Conservation (phyloP, 2,329 filamentous ascomycete genomes). For the Colletotrichum gloeosporioides region DNA sequence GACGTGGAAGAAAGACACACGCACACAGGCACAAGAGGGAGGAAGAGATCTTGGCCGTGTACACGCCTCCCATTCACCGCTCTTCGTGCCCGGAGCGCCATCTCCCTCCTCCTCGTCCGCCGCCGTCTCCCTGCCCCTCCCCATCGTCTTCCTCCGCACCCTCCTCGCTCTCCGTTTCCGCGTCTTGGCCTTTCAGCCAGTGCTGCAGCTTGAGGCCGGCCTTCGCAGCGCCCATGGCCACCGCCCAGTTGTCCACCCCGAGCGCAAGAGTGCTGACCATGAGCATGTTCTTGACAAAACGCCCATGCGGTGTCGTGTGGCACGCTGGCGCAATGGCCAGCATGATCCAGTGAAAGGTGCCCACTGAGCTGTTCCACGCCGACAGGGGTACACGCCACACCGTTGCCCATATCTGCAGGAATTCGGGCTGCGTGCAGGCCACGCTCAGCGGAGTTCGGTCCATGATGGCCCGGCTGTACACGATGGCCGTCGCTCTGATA, state of each 20-base stretch:
- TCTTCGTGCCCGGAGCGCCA: not conserved
- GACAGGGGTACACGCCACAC: slow-evolving; percentile 52
- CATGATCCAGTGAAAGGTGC: slow-evolving; percentile 55
- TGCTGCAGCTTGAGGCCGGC: slow-evolving; percentile 43
- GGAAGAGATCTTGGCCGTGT: not conserved
- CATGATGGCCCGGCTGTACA: slow-evolving; percentile 54
- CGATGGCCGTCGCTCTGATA: slow-evolving; percentile 49
- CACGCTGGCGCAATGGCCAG: slow-evolving; percentile 46
- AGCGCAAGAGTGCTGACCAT: slow-evolving; percentile 49
- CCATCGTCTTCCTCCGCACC: not conserved
- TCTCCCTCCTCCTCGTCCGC: not conserved
- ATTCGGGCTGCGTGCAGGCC: slow-evolving; percentile 43
- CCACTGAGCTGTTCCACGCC: slow-evolving; percentile 51
- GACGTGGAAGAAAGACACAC: not conserved
- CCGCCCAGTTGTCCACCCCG: slow-evolving; percentile 54
- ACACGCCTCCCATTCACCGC: slow-evolving; percentile 4
- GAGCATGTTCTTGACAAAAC: slow-evolving; percentile 52
- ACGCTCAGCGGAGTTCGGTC: slow-evolving; percentile 45
- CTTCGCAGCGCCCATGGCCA: slow-evolving; percentile 41
- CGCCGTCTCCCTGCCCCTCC: not conserved
- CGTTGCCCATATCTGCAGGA: slow-evolving; percentile 49
- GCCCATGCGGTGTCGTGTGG: slow-evolving; percentile 42
- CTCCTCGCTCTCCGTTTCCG: not conserved
- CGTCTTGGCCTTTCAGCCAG: slow-evolving; percentile 40
- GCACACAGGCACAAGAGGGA: not conserved